Base-by-base conservation (phyloP, 2,329 filamentous ascomycete species). In the Periconia sp. region DNA sequence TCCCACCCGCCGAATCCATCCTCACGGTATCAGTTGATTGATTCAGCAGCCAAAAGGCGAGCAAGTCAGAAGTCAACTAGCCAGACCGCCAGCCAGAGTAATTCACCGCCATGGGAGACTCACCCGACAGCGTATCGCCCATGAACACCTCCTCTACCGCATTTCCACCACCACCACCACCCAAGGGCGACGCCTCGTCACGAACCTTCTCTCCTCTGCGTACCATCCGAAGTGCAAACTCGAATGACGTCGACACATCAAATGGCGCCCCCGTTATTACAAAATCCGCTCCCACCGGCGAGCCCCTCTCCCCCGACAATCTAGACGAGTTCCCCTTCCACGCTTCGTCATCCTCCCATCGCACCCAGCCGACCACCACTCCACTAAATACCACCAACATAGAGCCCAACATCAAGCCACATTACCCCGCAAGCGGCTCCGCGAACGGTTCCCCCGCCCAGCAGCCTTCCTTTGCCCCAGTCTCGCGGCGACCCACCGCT, bases 321-420 rank as follows among this genome's bases (percentile, higher is more conserved):
- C 63, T 66, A n/a, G 49, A 53, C 50, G 72, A 72, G 43, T 75
- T 75, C 46, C 73, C 73, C 45, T 75, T 75, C 63, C 51, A 69
- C 52, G 56, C 54, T 9, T 43, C 60, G 30, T 41, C 60, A 10
- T 55, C 47, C 15, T 8, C 18, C 46, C 19, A 11, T 6, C 14
- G 19, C 9, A 14, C 52, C 14, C 44, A 56, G n/a, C 62, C 60
- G 46, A 59, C 56, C 17, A 57, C 52, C 15, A 53, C 63, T 10
- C 61, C 59, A 3, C 61, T 64, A 13, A 58, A 61, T 20, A 44
- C 60, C 49, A 55, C 63, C 10, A 53, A 58, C 10, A 51, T 50
- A 27, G 61, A 64, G 23, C 42, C 59, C n/a, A 46, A 54, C n/a
- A 17, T 50, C 10, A 60, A 63, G 40, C 53, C 46, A 15, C 55